Evolutionary conservation across 2,329 filamentous ascomycete genomes (phyloP), one percentile per base, ranked within the genome.

Genomic region (Beauveria sp.): DNA sequence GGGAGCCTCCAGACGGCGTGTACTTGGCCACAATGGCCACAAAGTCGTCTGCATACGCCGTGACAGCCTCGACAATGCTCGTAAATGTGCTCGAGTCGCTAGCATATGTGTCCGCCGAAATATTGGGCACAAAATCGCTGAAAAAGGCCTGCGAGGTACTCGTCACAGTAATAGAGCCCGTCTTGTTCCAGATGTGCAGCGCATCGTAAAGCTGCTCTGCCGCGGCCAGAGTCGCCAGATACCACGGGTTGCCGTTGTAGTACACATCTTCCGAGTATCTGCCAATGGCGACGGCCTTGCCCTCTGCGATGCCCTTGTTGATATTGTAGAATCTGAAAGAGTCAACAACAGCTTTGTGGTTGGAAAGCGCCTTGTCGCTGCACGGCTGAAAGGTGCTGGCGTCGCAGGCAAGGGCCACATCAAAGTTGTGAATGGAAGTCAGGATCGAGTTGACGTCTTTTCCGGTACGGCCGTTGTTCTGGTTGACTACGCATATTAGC

Each of bases 161-260:
- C 5, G 84, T 88, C 52, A 93, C 82, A 0, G 80, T 82, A 67
- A 96, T 80, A 6, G 79, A 86, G 1, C 85, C 86, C 28, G 79
- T 73, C 42, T 77, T 74, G 64, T 87, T 79, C 88, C 89, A 93
- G 55, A 88, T 85, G 66, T 88, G 87, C 1, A 92, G 69, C 1
- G 90, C 88, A 67, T 89, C 87, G 71, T 92, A 93, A 3, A 96
- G 81, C 70, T 90, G 87, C 73, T 95, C 90, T 3, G 90, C 91
- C 0, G 89, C 89, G 1, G 89, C 89, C 34, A 91, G 79, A 1
- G 88, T 93, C 67, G 83, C 83, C 14, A 93, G 80, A 68, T 91
- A 90, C 90, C 90, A 95, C 1, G 90, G 90, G 72, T 95, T 92
- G 1, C 89, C 90, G 64, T 84, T 84, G 72, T 87, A 88, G 74